Base-by-base conservation (phyloP, 345 rosid genomes). In the Hibiscus trionum region DNA sequence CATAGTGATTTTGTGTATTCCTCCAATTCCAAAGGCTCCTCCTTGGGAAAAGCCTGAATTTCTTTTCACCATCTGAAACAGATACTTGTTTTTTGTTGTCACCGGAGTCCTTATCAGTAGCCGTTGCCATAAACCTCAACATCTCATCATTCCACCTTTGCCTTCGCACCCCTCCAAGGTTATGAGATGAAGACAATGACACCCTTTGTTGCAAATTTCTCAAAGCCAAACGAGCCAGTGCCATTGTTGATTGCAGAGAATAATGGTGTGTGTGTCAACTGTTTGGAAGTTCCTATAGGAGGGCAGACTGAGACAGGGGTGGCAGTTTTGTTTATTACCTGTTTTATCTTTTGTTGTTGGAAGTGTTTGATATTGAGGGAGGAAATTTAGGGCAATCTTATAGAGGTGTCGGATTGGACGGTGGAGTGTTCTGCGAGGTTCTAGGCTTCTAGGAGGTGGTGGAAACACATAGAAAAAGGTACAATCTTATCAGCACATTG, bases 1-100 rank as follows among this genome's bases (percentile, higher is more conserved):
- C 73, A 27, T 80, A 84, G 66, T 84, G 87, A 56, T 26, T 71
- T 12, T 83, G 82, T 7, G 75, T 56, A 47, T 72, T 77, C 77
- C 89, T 84, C 93, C 91, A 90, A 16, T 88, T 85, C 91, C 90
- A 89, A 10, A 85, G 84, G 33, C 83, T 77, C 63, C 77, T 84
- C 79, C 80, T 75, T 17, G 85, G 79, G 49, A 77, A 81, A 27
- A 80, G 77, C 74, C 77, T 76, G 33, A 74, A 79, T 77, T 70
- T 82, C 63, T 74, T 83, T 47, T 72, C 73, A 29, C 73, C 79
- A 37, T 76, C 84, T 26, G 72, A 31, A 4, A 84, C 88, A 19
- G 86, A 66, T 8, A 82, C 85, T 58, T 86, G 77, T 21, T 55
- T 73, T 46, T 75, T 70, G 27, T 76, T 70, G 68, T 79, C 80